phyloP scores from a whole-genome alignment of 306 rosid genomes.

The Ziziphus jujuba region DNA sequence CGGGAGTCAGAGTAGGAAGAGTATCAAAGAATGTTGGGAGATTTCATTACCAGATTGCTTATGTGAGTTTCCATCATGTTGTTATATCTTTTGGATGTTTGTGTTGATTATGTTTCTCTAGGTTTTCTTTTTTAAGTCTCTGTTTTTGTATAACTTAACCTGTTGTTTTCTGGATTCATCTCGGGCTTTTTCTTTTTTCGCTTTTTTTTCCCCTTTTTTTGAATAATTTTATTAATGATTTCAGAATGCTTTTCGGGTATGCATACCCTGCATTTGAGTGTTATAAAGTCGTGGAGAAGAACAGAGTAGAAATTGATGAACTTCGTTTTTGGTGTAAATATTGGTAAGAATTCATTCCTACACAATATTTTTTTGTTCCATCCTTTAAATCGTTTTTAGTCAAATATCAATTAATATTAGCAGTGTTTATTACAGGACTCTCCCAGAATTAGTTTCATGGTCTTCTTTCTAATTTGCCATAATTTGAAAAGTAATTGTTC shows the following conservation, averaged over 20 bases:
- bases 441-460: background rate
- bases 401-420: background rate
- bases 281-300: slow-evolving; percentile 72
- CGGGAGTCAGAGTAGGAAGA: slow-evolving; percentile 19
- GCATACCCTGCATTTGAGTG: slow-evolving; percentile 95
- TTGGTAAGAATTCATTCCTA: slow-evolving; percentile 48
- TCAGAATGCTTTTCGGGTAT: slow-evolving; percentile 71
- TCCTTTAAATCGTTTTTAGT: background rate
- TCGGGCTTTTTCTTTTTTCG: background rate
- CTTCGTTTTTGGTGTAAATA: slow-evolving; percentile 97
- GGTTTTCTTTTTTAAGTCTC: background rate
- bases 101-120: background rate
- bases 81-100: background rate
- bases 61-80: slow-evolving; percentile 38
- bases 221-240: background rate
- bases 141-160: background rate
- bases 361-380: background rate
- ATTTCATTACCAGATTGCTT: slow-evolving; percentile 63
- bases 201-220: background rate
- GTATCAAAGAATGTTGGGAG: slow-evolving; percentile 69
- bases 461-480: background rate
- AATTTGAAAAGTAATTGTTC: too few species aligned
- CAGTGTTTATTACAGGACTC: too few species aligned
- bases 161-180: background rate
- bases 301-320: slow-evolving; percentile 57